phyloP scores from a whole-genome alignment of 2,329 filamentous ascomycete genomes.

The Aureobasidium sp. region DNA sequence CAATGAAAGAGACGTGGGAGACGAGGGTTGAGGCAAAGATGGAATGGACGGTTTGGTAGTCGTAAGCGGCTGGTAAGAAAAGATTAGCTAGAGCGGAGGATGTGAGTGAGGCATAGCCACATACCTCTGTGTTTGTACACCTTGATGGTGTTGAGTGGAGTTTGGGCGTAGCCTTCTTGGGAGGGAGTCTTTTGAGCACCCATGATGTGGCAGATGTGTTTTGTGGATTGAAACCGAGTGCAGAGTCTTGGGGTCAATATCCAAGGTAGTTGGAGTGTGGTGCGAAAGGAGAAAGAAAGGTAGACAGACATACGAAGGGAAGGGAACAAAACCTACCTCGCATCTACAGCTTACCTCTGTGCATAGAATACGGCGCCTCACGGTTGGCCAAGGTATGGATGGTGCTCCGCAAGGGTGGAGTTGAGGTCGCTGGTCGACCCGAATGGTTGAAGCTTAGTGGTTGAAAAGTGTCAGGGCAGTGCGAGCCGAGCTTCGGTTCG shows the following conservation, averaged over 20 bases:
- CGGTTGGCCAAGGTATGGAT: not conserved
- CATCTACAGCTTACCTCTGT: not conserved
- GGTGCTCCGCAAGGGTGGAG: not conserved
- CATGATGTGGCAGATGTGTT: not conserved
- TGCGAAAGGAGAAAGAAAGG: not conserved
- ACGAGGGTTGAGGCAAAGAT: slow-evolving; percentile 14
- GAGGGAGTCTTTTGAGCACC: not conserved
- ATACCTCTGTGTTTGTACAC: slow-evolving; percentile 16
- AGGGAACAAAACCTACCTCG: not conserved
- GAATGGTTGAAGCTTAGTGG: not conserved
- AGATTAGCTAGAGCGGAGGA: not conserved
- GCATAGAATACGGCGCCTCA: not conserved
- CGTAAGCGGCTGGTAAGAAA: not conserved
- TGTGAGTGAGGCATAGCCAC: not conserved
- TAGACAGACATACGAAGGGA: not conserved
- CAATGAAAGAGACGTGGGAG: slow-evolving; percentile 14
- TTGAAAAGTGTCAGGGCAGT: not conserved
- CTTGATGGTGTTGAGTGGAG: slow-evolving; percentile 13
- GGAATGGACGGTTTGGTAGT: slow-evolving; percentile 13
- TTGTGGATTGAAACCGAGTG: not conserved
- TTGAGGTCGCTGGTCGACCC: not conserved
- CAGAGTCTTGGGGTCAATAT: not conserved
- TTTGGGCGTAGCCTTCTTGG: slow-evolving; percentile 3
- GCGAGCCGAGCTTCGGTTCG: slow-evolving; percentile 5
- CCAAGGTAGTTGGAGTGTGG: not conserved